Conservation (phyloP, 768 basidiomycete species). For the Rhizopogon rudus region DNA sequence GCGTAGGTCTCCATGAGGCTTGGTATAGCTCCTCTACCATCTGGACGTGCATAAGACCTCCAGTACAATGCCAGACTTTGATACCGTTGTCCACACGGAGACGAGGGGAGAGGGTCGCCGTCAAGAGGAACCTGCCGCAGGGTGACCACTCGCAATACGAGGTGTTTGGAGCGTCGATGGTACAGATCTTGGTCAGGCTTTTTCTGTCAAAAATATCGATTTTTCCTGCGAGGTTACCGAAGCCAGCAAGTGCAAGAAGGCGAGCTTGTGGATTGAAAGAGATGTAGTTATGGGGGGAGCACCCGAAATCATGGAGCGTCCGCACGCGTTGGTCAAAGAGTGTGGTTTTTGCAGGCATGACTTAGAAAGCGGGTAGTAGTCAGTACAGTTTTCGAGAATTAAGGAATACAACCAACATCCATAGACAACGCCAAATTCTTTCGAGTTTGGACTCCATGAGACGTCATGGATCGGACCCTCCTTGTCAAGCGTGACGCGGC, state of each 20-base stretch:
- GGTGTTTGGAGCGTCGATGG: conserved; percentile 88
- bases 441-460: conserved; percentile 91
- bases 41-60: conserved; percentile 83
- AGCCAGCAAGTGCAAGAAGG: conserved; percentile 85
- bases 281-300: conserved; percentile 86
- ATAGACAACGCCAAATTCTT: conserved; percentile 95
- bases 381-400: neutral
- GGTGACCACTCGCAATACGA: conserved; percentile 95
- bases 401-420: conserved; percentile 64
- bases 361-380: conserved; percentile 32
- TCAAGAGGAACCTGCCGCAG: conserved; percentile 88
- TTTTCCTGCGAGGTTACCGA: conserved; percentile 95
- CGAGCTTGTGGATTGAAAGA: conserved; percentile 93
- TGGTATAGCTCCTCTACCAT: conserved; percentile 87
- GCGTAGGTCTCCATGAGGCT: conserved; percentile 73
- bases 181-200: conserved; percentile 70
- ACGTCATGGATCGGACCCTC: conserved; percentile 98
- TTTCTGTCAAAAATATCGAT: conserved; percentile 91
- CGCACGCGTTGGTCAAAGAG: conserved; percentile 90
- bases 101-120: conserved; percentile 93
- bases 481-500: conserved; percentile 84
- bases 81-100: conserved; percentile 96
- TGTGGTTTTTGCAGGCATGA: conserved; percentile 93
- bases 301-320: conserved; percentile 85
- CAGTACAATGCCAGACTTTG: conserved; percentile 92